phyloP scores from a whole-genome alignment of 164 flowering plant genomes.

The Malania oleifera region DNA sequence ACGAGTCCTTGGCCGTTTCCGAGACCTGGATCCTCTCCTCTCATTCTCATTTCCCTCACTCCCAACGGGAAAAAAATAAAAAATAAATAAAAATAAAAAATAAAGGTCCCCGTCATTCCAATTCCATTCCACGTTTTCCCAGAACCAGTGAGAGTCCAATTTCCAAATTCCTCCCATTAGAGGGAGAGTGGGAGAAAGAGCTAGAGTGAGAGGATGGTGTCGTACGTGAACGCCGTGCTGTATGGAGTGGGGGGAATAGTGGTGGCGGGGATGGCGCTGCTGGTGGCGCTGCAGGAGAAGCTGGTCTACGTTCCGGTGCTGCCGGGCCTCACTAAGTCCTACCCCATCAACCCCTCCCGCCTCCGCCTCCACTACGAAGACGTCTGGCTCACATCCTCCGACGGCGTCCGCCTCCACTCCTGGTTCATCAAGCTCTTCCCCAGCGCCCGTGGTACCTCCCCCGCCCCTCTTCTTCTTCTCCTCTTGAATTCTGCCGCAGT shows the following conservation, averaged over 20 bases:
- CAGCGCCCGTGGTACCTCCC: slow-evolving; percentile 59
- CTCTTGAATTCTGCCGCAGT: not conserved
- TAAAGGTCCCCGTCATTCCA: too few relatives aligned
- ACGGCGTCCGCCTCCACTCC: slow-evolving; percentile 89
- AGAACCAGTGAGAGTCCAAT: too few relatives aligned
- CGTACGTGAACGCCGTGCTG: slow-evolving; percentile 53
- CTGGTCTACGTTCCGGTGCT: slow-evolving; percentile 93
- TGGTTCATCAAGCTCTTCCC: slow-evolving; percentile 99
- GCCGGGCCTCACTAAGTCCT: slow-evolving; percentile 89
- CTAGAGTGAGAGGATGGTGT: slow-evolving; percentile 46
- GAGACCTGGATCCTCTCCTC: too few relatives aligned
- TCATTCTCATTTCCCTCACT: too few relatives aligned
- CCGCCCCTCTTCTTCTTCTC: slow-evolving; percentile 4
- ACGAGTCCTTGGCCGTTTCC: too few relatives aligned
- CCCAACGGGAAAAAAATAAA: too few relatives aligned
- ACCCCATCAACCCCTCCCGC: slow-evolving; percentile 78
- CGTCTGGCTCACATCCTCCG: slow-evolving; percentile 88
- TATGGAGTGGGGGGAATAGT: slow-evolving; percentile 86
- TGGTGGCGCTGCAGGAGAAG: slow-evolving; percentile 91
- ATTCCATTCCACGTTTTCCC: too few relatives aligned
- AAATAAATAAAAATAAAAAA: too few relatives aligned
- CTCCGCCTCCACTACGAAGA: slow-evolving; percentile 84
- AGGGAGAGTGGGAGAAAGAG: not conserved
- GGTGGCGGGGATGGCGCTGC: slow-evolving; percentile 75
- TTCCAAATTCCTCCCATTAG: not conserved